Evolutionary conservation across 257 asterid species (phyloP), one percentile per base, ranked within the genome.

Genomic region (Nicotiana otophora): DNA sequence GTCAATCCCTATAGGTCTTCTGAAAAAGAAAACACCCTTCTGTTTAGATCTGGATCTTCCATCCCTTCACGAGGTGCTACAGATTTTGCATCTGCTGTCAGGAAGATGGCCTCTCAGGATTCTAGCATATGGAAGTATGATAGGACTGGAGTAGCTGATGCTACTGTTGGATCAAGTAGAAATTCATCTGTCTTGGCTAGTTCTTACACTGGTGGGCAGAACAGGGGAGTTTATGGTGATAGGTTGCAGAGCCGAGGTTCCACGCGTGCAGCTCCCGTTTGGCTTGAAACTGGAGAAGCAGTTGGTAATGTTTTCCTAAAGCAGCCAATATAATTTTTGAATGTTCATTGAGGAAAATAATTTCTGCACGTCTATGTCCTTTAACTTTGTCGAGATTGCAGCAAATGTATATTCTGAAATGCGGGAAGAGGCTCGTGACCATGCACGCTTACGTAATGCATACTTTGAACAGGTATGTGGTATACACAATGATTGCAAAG

Each of bases 361-460:
- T 68, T 80, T 84, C 51, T 87, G 83, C 83, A 15, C 48, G 81
- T 81, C 48, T 86, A 83, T 86, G 42, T 88, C 87, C 86, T 85
- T 90, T 89, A 89, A 89, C 86, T 80, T 86, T 88, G 82, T 90
- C 84, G 93, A 84, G 86, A 80, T 92, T 89, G 89, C 97, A 95
- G 99, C 95, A 72, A 93, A 91, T 87, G 90, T 96, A 90, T 96
- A 96, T 82, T 87, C 98, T 86, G 99, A 94, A 79, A 93, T 89
- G 95, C 92, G 97, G 88, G 99, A 94, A 88, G 99, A 94, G 81
- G 98, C 99, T 86, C 97, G 98, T 77, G 99, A 92, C 85, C 98
- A 96, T 90, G 99, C 98, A 84, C 96, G 98, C 69, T 84, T 92
- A 46, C 98, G 98, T 65, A 96, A 96, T 89, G 94, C 92, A 20